These are phyloP conservation scores for Chalaropsis thielavioides DNA, from an alignment of 2,329 filamentous ascomycete species.

Conservation along the genomic window DNA sequence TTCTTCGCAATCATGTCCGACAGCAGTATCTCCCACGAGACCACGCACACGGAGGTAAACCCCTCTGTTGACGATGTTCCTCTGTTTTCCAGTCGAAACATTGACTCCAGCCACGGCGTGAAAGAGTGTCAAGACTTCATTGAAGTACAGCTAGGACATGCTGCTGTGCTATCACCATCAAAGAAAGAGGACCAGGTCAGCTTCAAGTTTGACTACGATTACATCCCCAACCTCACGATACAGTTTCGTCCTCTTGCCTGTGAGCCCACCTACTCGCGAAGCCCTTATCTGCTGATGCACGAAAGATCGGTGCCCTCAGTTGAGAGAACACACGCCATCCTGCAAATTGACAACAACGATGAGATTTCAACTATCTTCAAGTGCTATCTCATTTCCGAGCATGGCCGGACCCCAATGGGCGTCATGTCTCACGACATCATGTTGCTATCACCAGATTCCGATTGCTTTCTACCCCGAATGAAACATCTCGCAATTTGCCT, in stretches of 20 bases:
- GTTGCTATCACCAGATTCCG: not conserved
- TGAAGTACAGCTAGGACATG: not conserved
- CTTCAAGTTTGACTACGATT: not conserved
- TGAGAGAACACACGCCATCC: not conserved
- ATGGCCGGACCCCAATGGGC: not conserved
- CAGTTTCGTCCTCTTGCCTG: not conserved
- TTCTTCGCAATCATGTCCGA: not conserved
- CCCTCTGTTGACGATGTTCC: not conserved
- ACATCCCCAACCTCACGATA: not conserved
- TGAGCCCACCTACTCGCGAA: not conserved
- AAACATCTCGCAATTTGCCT: not conserved
- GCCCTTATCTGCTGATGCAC: not conserved
- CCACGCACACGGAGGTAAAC: not conserved
- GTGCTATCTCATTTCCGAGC: not conserved
- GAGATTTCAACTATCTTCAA: not conserved
- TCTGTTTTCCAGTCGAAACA: not conserved
- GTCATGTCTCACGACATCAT: not conserved
- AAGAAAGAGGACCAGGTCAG: not conserved
- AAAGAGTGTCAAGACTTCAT: slow-evolving; percentile 6
- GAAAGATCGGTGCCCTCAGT: not conserved
- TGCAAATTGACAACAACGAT: not conserved
- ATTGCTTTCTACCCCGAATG: not conserved
- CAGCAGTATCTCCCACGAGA: not conserved
- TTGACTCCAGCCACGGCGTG: not conserved
- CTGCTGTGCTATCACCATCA: not conserved